Base-by-base conservation (phyloP, 2,329 filamentous ascomycete species). In the Fusarium sp. region DNA sequence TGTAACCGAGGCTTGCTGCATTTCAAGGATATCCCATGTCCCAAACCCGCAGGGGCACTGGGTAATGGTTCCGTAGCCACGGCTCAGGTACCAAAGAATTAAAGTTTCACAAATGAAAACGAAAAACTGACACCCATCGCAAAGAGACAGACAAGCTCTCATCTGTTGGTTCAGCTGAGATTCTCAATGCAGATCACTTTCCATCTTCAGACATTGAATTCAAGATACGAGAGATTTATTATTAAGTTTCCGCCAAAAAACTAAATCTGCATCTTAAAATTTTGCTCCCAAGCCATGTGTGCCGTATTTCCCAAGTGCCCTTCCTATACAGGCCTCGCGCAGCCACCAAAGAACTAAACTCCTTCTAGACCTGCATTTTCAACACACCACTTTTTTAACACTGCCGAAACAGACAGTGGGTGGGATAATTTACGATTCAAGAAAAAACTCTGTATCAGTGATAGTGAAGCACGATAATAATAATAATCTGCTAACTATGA, bases 341-440 rank as follows among this genome's bases (percentile, higher is more conserved):
- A 65, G 53, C 42, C 42, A 36, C 39, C 18, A 41, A 17, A 22
- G 44, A 35, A 49, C 62, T 57, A 67, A 41, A 42, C 54, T 22
- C 42, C 50, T n/a, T 47, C 25, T 44, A 22, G 44, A 44, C 15
- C 31, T n/a, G 11, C 45, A 46, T 46, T 22, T 29, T 27, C 50
- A 33, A 38, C 54, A 42, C 54, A 53, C 60, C 49, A 65, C 29
- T 31, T 61, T 17, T 17, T 22, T n/a, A 27, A 14, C 10, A 10
- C 17, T 13, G 36, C 44, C 39, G 44, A 55, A 41, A 33, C 25
- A 22, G 38, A 29, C 22, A 45, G 64, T 67, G 53, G 36, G 64
- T 67, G 20, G 25, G 54, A 33, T 46, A 67, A 67, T 67, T 67
- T 67, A 14, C 39, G 27, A n/a, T 52, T 17, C 39, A 25, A 54